A percentile compares a stretch with the other conserved stretches of the same genome.
These are phyloP conservation scores for Pythium angustatum DNA, from an alignment of 352 stramenopile species.

Conservation along the genomic window DNA sequence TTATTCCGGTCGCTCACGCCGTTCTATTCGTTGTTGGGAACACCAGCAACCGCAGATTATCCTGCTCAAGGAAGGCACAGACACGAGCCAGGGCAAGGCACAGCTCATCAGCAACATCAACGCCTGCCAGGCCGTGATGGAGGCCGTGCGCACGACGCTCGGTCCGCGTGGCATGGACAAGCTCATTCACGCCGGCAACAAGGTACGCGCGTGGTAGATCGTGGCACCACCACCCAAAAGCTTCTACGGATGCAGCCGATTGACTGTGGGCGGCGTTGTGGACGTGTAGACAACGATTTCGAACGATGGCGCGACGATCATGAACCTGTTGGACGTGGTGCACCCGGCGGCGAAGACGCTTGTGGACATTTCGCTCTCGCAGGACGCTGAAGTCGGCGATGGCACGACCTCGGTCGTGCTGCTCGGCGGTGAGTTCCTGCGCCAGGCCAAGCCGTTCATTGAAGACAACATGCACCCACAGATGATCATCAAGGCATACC, in stretches of 20 bases:
- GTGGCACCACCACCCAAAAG: too few relatives aligned
- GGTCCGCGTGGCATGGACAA: slow-evolving; percentile 99
- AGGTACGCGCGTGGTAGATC: too few relatives aligned
- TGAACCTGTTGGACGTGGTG: slow-evolving; percentile 99
- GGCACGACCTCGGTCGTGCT: slow-evolving; percentile 98
- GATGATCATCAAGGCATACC: slow-evolving; percentile 88
- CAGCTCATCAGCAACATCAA: slow-evolving; percentile 94
- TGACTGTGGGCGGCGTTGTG: too few relatives aligned
- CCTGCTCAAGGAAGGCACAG: slow-evolving; percentile 98
- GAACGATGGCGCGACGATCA: slow-evolving; percentile 99
- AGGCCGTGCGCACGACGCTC: slow-evolving; percentile 97
- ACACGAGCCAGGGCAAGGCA: slow-evolving; percentile 97
- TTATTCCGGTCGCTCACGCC: background rate
- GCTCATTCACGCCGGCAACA: slow-evolving; percentile 97
- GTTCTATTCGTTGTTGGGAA: background rate
- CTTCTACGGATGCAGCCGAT: too few relatives aligned
- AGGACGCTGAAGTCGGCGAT: slow-evolving; percentile 99
- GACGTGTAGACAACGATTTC: too few relatives aligned
- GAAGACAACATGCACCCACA: slow-evolving; percentile 97
- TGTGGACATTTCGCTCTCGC: slow-evolving; percentile 98
- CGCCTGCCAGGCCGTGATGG: slow-evolving; percentile 94
- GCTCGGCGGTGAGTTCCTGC: slow-evolving; percentile 97
- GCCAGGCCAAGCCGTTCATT: slow-evolving; percentile 97
- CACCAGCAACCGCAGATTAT: slow-evolving; percentile 96
- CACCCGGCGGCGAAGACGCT: slow-evolving; percentile 99